A percentile compares a stretch with the other conserved stretches of the same genome.
Conservation (phyloP, 768 basidiomycete genomes). For the Tylopilus vinaceipallidus region DNA sequence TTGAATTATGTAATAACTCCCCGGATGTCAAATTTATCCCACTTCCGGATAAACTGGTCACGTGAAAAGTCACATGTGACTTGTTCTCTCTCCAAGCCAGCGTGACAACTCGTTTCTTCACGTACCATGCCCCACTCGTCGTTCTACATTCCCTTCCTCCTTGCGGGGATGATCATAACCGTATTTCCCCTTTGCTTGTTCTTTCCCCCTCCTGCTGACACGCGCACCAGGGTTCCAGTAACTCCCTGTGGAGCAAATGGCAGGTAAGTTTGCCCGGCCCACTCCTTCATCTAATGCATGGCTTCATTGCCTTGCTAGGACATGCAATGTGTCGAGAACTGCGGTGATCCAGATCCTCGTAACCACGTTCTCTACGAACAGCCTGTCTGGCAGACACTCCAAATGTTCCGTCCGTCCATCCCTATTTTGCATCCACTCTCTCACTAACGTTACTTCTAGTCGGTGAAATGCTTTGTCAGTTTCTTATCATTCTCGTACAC, state of each 20-base stretch:
- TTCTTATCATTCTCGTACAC: constrained; percentile 12
- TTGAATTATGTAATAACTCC: neutral
- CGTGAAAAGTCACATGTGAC: constrained; percentile 24
- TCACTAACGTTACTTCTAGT: constrained; percentile 52
- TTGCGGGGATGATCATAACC: constrained; percentile 91
- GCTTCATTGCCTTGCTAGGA: constrained; percentile 47
- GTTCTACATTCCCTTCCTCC: constrained; percentile 72
- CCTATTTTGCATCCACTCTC: constrained; percentile 10
- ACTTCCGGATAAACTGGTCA: constrained; percentile 7
- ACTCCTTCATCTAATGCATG: neutral
- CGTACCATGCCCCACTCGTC: constrained; percentile 56
- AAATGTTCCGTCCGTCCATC: constrained; percentile 76
- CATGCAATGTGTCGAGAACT: constrained; percentile 99
- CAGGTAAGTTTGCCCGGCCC: constrained; percentile 46
- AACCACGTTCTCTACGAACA: constrained; percentile 84
- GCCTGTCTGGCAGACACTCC: constrained; percentile 89
- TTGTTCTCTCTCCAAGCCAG: neutral
- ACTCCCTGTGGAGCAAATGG: constrained; percentile 82
- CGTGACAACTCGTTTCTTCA: constrained; percentile 6
- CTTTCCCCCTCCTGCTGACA: neutral
- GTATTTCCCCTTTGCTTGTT: constrained; percentile 37
- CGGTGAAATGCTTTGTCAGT: constrained; percentile 92
- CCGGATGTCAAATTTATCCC: neutral
- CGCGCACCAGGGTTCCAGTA: constrained; percentile 62
- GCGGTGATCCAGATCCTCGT: constrained; percentile 58